phyloP scores from a whole-genome alignment of 768 basidiomycete genomes.

The Flagelloscypha sp. region DNA sequence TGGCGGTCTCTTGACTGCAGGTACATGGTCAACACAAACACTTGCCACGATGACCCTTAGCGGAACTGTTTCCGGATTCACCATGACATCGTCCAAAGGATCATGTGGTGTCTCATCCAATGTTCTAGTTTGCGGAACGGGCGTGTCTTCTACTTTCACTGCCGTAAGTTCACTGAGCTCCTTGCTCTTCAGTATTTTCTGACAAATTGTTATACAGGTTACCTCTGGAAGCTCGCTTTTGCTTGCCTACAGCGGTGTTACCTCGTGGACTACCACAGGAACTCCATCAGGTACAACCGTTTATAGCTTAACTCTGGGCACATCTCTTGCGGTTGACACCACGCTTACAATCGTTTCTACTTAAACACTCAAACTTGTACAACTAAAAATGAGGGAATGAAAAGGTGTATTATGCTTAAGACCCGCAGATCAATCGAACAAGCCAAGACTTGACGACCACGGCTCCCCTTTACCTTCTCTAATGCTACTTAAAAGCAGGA shows the following conservation, averaged over 20 bases:
- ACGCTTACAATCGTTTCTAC: constrained; percentile 30
- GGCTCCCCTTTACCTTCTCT: no score
- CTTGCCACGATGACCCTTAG: constrained; percentile 46
- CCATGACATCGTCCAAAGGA: constrained; percentile 52
- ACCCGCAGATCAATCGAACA: no score
- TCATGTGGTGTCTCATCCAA: constrained; percentile 42
- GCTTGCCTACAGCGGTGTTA: constrained; percentile 41
- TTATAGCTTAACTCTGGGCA: constrained; percentile 30
- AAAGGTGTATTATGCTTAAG: no score
- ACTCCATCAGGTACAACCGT: constrained; percentile 43
- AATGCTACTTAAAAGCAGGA: no score
- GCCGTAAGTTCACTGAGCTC: constrained; percentile 30
- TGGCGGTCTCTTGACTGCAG: constrained; percentile 46
- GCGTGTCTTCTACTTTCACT: constrained; percentile 41
- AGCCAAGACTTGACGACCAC: no score
- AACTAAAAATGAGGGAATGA: no score
- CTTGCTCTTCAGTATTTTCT: constrained; percentile 1
- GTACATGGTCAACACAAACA: constrained; percentile 57
- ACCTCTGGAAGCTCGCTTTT: constrained; percentile 39
- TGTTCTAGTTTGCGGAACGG: constrained; percentile 42
- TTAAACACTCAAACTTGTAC: no score
- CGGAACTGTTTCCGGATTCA: constrained; percentile 42
- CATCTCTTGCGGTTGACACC: constrained; percentile 25
- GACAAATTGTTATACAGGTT: constrained; percentile 23
- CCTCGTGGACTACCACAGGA: constrained; percentile 40